Evolutionary conservation across 2,329 filamentous ascomycete genomes (phyloP), one percentile per base, ranked within the genome.

Genomic region (Ustulina deusta): DNA sequence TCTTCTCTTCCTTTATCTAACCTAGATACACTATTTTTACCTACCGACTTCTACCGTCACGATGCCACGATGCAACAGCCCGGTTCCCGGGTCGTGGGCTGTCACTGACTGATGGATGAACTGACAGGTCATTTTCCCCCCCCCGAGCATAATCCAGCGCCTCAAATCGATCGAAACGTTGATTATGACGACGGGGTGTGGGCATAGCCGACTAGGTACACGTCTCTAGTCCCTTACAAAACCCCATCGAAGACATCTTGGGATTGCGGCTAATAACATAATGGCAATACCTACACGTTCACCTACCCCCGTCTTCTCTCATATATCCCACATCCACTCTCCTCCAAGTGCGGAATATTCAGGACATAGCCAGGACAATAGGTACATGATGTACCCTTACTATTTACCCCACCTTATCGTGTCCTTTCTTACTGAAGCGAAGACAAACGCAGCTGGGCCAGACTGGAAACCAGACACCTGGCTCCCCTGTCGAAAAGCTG

Each of bases 11-110:
- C 20, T 22, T 20, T 40, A 27, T 25, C 34, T 40, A 40, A 55
- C 32, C 52, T 55, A 40, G 27, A 55, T 38, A 40, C 52, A 27
- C 52, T 55, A 55, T 55, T 55, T 55, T 55, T 38, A 55, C 52
- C 52, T 56, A 25, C 54, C 54, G 54, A 58, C 61, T 61, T 44
- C 61, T 20, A 52, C 54, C 55, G 66, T 65, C 59, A 69, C 66
- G 54, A 65, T 69, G 69, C 68, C 59, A 69, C 66, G 54, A 65
- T 69, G 69, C 64, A 38, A 63, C 59, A 70, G 69, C 68, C 69
- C 69, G 57, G 60, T 70, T 63, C 69, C 69, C 65, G 69, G 69
- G 62, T 63, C 52, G 63, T 68, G 68, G 69, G 66, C 60, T 69
- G 22, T 42, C 61, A 58, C 52, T 38, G 55, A 58, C 54, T 62